phyloP scores from a whole-genome alignment of 2,329 filamentous ascomycete species.

The Fusarium napiforme region DNA sequence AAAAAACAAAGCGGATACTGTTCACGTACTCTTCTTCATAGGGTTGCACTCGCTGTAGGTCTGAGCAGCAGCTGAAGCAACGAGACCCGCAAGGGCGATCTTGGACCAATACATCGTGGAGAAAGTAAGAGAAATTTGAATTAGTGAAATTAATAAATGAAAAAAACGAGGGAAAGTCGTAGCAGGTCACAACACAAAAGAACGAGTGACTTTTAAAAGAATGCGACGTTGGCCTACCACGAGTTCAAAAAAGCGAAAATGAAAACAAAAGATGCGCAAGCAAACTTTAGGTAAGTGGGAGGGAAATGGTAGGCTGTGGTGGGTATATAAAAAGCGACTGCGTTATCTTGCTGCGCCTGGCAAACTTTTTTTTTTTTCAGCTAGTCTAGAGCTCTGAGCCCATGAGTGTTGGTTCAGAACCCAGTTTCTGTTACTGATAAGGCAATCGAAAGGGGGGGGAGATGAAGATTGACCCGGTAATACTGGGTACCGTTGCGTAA shows the following conservation, averaged over 20 bases:
- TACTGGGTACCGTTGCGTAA: conserved; percentile 25
- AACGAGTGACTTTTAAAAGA: conserved; percentile 23
- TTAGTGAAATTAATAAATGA: background rate
- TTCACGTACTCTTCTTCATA: conserved; percentile 29
- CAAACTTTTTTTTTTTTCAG: background rate
- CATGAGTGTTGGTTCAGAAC: background rate
- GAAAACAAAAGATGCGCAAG: conserved; percentile 5
- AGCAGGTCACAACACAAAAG: background rate
- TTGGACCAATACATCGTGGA: conserved; percentile 18
- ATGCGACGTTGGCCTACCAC: conserved; percentile 13
- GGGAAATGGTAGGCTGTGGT: background rate
- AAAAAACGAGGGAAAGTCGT: conserved; percentile 1
- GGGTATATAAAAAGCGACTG: conserved; percentile 21
- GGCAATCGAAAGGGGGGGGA: conserved; percentile 18
- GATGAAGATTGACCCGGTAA: conserved; percentile 22
- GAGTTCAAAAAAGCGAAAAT: background rate
- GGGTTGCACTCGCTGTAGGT: conserved; percentile 37
- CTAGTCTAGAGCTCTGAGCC: background rate
- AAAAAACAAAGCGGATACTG: background rate
- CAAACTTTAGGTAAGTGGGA: conserved; percentile 25
- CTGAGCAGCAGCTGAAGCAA: conserved; percentile 28
- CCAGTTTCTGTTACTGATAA: background rate
- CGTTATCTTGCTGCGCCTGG: conserved; percentile 9
- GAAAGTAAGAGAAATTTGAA: background rate
- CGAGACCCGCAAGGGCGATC: conserved; percentile 22